Evolutionary conservation across 805 yeast genomes (phyloP), one percentile per base, ranked within the genome.

Genomic region (Saccharomycopsis synnaedendra): DNA sequence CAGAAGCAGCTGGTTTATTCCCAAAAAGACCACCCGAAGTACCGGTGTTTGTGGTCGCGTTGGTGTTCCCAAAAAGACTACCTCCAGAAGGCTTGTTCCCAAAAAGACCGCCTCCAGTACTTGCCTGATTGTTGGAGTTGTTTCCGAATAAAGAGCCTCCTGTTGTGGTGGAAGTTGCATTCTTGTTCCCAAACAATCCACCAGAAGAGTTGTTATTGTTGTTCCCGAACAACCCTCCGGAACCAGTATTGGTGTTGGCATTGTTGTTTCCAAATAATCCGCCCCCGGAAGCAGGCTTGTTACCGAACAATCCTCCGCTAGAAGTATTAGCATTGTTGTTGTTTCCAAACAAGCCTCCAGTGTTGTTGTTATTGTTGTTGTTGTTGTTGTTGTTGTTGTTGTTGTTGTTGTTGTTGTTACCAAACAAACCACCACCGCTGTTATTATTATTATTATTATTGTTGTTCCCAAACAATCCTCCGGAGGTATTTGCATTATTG

Each of bases 21-120:
- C 77, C 76, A 58, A 75, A 73, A 33, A 72, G 57, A 32, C 73
- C 63, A 43, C 73, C 62, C 41, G 65, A 53, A 6, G 50, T 55
- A 43, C 10, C 36, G n/a, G n/a, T 47, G 53, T 57, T 50, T 9
- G 54, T 54, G n/a, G 60, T 56, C 48, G 68, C 60, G 45, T 64
- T 65, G 35, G 62, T 58, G 36, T 39, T 49, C 11, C 77, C 77
- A 57, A 74, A 75, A 35, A 65, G 58, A 3, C 71, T 68, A 32
- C 65, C 69, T 11, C 61, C 62, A 5, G 64, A 56, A 11, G 51
- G 56, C 11, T 55, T 51, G 46, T 61, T 54, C 27, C 72, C 71
- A 52, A 66, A 66, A 30, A 66, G 55, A 3, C 64, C 62, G 10
- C 68, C 67, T 6, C 65, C 60, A 31, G 58, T 51, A 35, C 57